Base-by-base conservation (phyloP, 768 basidiomycete genomes). In the Leucocoprinus sp. region DNA sequence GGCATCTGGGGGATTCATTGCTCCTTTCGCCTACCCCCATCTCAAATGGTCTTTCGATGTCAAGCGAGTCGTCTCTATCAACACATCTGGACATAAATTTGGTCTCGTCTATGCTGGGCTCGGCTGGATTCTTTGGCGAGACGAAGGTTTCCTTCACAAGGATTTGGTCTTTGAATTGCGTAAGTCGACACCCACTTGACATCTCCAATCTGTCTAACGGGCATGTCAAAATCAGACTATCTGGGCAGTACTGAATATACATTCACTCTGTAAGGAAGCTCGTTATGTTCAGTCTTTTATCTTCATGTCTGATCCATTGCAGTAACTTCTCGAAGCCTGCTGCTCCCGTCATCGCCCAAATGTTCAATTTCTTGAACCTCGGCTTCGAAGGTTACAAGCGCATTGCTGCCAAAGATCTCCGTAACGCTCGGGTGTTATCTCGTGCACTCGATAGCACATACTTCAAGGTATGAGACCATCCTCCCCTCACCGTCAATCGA, bases 151-250 rank as follows among this genome's bases (percentile, higher is more conserved):
- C 52, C 60, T 84, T 28, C 80, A 79, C 42, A 76, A 80, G 51
- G 70, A 82, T 45, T 59, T 84, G 28, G 67, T 84, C 47, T 83
- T 84, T 50, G 78, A 82, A 62, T 68, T 80, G 33, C 77, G 70
- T 74, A 38, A 58, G 70, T 57, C 9, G 8, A 31, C 4, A 5
- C 4, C 19, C 4, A 3, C 8, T 1, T 15, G 18, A n/a, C 1
- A 35, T 19, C 28, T 8, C 11, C n/a, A 17, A 2, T 21, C 5
- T 19, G 23, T 35, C 31, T 50, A 51, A 18, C 54, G 44, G 44
- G 23, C 7, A 17, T 12, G 40, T 17, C 4, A 11, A 4, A 14
- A 5, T n/a, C 44, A 68, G 69, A 78, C 55, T 79, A 77, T 54
- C 68, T 76, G 23, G 72, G 71, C n/a, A 69, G 63, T 54, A 68